Evolutionary conservation across 352 stramenopile genomes (phyloP).

Genomic region (Phytopythium oedochilum): DNA sequence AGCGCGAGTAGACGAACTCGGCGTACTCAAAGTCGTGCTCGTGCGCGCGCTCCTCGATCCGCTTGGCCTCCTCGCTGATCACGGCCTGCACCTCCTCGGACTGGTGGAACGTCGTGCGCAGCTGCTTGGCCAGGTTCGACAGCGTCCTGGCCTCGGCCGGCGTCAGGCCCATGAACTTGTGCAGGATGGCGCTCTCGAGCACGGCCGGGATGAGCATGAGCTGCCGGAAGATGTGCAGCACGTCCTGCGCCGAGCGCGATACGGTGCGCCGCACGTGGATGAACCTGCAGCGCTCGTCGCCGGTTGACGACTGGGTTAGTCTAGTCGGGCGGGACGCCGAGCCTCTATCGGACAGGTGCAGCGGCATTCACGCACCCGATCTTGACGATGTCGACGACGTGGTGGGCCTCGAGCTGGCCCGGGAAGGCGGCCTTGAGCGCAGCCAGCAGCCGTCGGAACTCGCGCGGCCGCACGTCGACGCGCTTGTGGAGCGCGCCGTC

Average conservation of each 20-base stretch:
- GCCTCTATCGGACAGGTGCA: background rate
- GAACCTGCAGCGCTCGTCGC: conserved; percentile 5
- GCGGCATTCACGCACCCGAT: conserved; percentile 7
- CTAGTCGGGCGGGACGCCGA: background rate
- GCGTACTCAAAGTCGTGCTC: conserved; percentile 17
- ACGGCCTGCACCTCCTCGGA: conserved; percentile 12
- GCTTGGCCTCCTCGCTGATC: conserved; percentile 12
- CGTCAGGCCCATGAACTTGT: conserved; percentile 9
- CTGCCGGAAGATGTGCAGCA: conserved; percentile 21
- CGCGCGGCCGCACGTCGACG: conserved; percentile 10
- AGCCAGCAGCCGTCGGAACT: conserved; percentile 13
- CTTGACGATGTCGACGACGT: conserved; percentile 18
- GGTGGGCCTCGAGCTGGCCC: conserved; percentile 14
- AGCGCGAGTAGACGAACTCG: conserved; percentile 14
- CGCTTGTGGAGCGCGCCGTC: conserved; percentile 10
- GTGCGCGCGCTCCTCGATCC: conserved; percentile 7
- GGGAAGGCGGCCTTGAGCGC: conserved; percentile 14
- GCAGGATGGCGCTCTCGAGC: conserved; percentile 18
- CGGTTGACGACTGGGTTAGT: background rate
- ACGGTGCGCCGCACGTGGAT: conserved; percentile 11
- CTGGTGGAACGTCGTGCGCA: conserved; percentile 7
- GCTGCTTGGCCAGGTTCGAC: conserved; percentile 2
- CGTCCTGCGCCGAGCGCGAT: conserved; percentile 12
- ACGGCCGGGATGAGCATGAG: conserved; percentile 22
- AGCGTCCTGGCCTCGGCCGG: conserved; percentile 3